These are phyloP conservation scores for Citrus sp. DNA, from an alignment of 345 rosid species.

Conservation along the genomic window DNA sequence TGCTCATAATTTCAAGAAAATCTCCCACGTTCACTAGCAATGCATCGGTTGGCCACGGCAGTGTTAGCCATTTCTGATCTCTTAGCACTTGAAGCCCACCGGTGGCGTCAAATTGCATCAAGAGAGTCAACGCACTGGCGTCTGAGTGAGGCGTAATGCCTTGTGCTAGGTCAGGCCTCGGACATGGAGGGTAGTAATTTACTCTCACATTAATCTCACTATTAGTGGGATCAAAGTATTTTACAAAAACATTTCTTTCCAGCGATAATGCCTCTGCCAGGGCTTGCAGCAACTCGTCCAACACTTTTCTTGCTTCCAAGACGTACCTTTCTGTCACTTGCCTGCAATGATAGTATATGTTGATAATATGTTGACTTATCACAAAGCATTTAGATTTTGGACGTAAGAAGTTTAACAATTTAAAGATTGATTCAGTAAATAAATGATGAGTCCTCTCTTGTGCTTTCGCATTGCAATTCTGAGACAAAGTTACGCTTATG, in stretches of 20 bases:
- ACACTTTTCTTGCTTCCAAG: constrained; percentile 13
- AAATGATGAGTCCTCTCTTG: too few species aligned
- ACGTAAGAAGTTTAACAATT: too few species aligned
- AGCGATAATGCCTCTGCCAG: constrained; percentile 18
- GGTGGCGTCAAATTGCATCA: constrained; percentile 11
- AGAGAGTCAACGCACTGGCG: constrained; percentile 26
- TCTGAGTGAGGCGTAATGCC: constrained; percentile 41
- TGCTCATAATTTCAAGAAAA: too few species aligned
- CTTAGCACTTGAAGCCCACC: constrained; percentile 5
- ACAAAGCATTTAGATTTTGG: too few species aligned
- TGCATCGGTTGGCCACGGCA: too few species aligned
- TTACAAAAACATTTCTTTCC: constrained; percentile 8
- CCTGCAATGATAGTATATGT: not conserved
- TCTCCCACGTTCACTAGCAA: too few species aligned
- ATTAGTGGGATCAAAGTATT: not conserved
- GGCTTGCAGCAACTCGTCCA: constrained; percentile 19
- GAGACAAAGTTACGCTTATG: too few species aligned
- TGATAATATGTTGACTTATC: too few species aligned
- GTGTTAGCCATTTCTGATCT: not conserved
- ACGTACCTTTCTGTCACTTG: not conserved
- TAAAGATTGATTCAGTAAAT: too few species aligned
- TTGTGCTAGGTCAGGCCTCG: constrained; percentile 28
- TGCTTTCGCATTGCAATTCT: too few species aligned
- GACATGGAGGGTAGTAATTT: constrained; percentile 38
- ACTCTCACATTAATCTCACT: constrained; percentile 23